Evolutionary conservation across 257 asterid genomes (phyloP).

Genomic region (Agastache rugosa): DNA sequence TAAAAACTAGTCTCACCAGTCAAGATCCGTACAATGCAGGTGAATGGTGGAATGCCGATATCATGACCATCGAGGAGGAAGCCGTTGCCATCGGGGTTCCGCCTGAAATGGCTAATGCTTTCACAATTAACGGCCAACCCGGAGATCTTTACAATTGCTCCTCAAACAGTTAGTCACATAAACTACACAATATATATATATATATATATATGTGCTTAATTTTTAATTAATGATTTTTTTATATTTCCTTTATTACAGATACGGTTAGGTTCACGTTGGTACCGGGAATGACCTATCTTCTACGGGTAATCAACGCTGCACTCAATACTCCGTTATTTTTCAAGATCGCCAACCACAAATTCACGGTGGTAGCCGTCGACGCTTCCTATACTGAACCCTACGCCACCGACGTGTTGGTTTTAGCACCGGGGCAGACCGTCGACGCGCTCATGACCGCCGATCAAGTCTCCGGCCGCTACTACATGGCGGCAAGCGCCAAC

Average conservation of each 20-base stretch:
- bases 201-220: no score
- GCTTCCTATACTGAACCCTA: conserved; percentile 71
- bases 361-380: conserved; percentile 65
- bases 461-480: conserved; percentile 54
- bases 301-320: conserved; percentile 78
- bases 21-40: conserved; percentile 42
- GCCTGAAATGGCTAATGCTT: conserved; percentile 59
- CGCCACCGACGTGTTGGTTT: conserved; percentile 57
- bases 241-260: conserved; percentile 22
- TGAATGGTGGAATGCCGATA: conserved; percentile 76
- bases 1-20: background rate
- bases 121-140: conserved; percentile 64
- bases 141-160: conserved; percentile 74
- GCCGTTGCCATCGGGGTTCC: conserved; percentile 46
- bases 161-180: conserved; percentile 47
- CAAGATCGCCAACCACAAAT: conserved; percentile 65
- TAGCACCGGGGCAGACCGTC: conserved; percentile 70
- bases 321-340: conserved; percentile 61
- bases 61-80: conserved; percentile 48
- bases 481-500: conserved; percentile 69
- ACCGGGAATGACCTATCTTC: conserved; percentile 62
- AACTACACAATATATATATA: no score
- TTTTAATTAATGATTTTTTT: background rate
- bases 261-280: conserved; percentile 50
- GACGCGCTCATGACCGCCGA: conserved; percentile 64